Evolutionary conservation across 148 eudicot genomes (phyloP).

Genomic region (Silene uniflora): DNA sequence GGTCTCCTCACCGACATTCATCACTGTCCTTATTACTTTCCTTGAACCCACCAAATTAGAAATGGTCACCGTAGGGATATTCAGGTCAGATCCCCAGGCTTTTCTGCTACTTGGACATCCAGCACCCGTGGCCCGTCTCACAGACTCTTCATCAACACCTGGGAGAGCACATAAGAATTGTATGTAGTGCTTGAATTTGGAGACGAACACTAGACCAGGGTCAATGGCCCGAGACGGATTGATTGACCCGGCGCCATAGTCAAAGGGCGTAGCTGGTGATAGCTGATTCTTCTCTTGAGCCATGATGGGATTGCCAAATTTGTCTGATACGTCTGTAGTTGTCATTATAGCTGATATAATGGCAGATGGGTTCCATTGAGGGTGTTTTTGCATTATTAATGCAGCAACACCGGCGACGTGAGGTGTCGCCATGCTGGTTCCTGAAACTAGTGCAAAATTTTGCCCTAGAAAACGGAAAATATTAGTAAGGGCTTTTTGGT

Average conservation of each 20-base stretch:
- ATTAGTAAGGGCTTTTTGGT: too few species aligned
- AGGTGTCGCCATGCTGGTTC: constrained; percentile 77
- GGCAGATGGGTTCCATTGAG: constrained; percentile 55
- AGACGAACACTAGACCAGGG: constrained; percentile 53
- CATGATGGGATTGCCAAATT: constrained; percentile 40
- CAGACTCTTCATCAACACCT: constrained; percentile 58
- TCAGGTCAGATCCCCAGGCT: constrained; percentile 59
- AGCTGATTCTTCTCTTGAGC: constrained; percentile 45
- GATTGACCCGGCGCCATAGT: constrained; percentile 52
- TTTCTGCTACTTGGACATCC: constrained; percentile 38
- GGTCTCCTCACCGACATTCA: constrained; percentile 40
- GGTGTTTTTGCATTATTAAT: constrained; percentile 58
- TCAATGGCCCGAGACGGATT: constrained; percentile 50
- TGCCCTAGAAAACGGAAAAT: constrained; percentile 40
- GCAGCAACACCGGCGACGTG: constrained; percentile 68
- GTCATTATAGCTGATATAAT: constrained; percentile 67
- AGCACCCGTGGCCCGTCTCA: constrained; percentile 45
- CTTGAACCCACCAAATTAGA: constrained; percentile 59
- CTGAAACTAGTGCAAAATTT: constrained; percentile 55
- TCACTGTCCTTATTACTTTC: constrained; percentile 45
- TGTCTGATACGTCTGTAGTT: constrained; percentile 43
- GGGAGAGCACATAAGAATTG: constrained; percentile 60
- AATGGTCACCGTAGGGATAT: constrained; percentile 47
- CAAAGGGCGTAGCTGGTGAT: constrained; percentile 53
- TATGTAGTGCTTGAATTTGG: constrained; percentile 41